Evolutionary conservation across 2,329 filamentous ascomycete genomes (phyloP).

Genomic region (Eurotiales sp.): DNA sequence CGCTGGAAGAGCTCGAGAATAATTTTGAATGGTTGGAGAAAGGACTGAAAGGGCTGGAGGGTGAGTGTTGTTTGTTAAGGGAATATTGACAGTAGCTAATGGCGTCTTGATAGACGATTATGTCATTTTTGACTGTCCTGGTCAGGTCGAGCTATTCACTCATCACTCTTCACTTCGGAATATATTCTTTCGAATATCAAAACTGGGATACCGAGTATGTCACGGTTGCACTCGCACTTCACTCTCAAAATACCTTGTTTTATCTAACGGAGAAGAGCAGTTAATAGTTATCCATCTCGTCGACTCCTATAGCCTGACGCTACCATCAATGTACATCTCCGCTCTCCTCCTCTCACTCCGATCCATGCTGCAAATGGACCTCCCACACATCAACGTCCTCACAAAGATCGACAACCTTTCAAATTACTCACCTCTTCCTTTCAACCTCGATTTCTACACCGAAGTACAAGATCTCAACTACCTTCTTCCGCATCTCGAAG

Average conservation of each 20-base stretch:
- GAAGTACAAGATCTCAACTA: constrained; percentile 92
- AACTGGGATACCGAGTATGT: constrained; percentile 79
- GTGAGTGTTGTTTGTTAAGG: too few relatives aligned
- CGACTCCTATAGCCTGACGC: constrained; percentile 88
- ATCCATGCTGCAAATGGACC: constrained; percentile 97
- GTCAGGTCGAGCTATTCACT: constrained; percentile 95
- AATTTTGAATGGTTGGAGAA: constrained; percentile 91
- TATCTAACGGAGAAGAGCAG: constrained; percentile 44
- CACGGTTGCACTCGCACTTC: too few relatives aligned
- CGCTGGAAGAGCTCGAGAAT: constrained; percentile 88
- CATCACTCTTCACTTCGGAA: constrained; percentile 89
- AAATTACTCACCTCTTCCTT: constrained; percentile 79
- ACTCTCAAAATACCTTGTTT: not conserved
- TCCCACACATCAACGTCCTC: constrained; percentile 91
- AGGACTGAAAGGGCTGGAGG: constrained; percentile 69
- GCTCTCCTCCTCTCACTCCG: constrained; percentile 88
- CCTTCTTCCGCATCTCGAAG: constrained; percentile 73
- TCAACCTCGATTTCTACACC: constrained; percentile 96
- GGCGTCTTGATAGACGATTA: constrained; percentile 65
- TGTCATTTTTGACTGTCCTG: constrained; percentile 90
- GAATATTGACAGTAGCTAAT: constrained; percentile 5
- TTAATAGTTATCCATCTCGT: constrained; percentile 90
- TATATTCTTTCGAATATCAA: constrained; percentile 86
- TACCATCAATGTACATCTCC: constrained; percentile 91
- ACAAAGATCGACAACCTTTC: constrained; percentile 96